These are phyloP conservation scores for Zanthoxylum bungeanum DNA, from an alignment of 345 rosid genomes.

Conservation along the genomic window DNA sequence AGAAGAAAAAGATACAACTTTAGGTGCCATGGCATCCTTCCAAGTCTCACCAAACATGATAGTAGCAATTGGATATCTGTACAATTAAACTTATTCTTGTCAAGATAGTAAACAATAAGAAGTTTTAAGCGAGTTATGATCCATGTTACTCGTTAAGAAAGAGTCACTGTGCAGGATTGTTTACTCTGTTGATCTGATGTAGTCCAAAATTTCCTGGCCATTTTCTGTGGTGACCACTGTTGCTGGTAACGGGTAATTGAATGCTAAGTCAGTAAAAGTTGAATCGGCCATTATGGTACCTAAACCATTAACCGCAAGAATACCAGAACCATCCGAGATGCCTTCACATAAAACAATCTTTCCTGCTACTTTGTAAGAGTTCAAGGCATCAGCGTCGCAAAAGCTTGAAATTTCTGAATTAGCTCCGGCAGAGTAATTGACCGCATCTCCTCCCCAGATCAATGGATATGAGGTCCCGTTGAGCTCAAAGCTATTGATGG, in stretches of 20 bases:
- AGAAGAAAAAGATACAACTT: conserved; percentile 26
- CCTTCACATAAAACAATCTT: conserved; percentile 17
- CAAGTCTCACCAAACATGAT: conserved; percentile 10
- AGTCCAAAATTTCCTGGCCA: conserved; percentile 8
- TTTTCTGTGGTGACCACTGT: conserved; percentile 2
- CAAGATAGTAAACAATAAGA: background rate
- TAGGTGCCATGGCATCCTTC: conserved; percentile 24
- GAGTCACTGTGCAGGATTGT: background rate
- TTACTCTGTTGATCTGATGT: conserved; percentile 17
- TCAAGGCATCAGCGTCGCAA: conserved; percentile 2
- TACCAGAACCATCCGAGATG: conserved; percentile 3
- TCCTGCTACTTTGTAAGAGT: conserved; percentile 16
- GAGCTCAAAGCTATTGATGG: conserved; percentile 13
- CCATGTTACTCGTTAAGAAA: background rate
- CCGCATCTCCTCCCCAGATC: conserved; percentile 25
- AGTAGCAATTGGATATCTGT: conserved; percentile 21
- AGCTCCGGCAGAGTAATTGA: conserved; percentile 9
- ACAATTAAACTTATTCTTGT: background rate
- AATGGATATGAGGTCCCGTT: conserved; percentile 11
- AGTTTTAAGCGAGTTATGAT: background rate
- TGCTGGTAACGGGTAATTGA: conserved; percentile 15
- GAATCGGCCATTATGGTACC: conserved; percentile 14
- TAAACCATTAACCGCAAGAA: background rate
- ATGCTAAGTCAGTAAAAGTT: conserved; percentile 3
- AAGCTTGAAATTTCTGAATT: conserved; percentile 1